Evolutionary conservation across 306 rosid genomes (phyloP).

Genomic region (Malus sieversii): DNA sequence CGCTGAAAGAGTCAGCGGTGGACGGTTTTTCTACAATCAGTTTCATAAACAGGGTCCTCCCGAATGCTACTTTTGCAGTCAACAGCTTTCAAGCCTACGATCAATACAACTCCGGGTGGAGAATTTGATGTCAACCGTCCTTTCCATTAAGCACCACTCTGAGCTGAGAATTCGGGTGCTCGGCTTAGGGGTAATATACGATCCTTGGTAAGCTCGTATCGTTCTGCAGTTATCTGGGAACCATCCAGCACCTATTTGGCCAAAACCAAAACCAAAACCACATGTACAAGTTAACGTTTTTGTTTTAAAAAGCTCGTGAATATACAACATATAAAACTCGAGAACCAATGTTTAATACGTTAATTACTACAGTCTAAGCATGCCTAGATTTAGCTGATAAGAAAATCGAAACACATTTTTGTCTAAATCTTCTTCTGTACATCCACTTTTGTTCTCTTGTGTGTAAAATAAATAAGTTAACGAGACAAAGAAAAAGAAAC

Average conservation of each 20-base stretch:
- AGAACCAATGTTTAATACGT: not conserved
- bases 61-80: not conserved
- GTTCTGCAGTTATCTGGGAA: slow-evolving; percentile 50
- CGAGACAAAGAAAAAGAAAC: not conserved
- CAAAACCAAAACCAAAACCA: slow-evolving; percentile 9
- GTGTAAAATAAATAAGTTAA: not conserved
- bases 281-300: slow-evolving; percentile 1
- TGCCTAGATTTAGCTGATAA: not conserved
- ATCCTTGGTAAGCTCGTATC: slow-evolving; percentile 69
- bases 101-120: not conserved
- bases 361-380: not conserved
- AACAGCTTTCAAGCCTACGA: not conserved
- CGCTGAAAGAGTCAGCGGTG: not conserved
- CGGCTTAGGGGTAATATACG: slow-evolving; percentile 70
- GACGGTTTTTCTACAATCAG: not conserved
- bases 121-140: not conserved
- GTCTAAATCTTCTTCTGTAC: not conserved
- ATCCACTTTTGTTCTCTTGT: not conserved
- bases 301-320: not conserved
- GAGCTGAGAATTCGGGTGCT: slow-evolving; percentile 58
- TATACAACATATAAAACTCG: not conserved
- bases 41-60: not conserved
- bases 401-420: not conserved
- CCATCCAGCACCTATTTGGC: slow-evolving; percentile 62
- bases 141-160: slow-evolving; percentile 56